Base-by-base conservation (phyloP, 768 basidiomycete species). In the Lentinula sp. region DNA sequence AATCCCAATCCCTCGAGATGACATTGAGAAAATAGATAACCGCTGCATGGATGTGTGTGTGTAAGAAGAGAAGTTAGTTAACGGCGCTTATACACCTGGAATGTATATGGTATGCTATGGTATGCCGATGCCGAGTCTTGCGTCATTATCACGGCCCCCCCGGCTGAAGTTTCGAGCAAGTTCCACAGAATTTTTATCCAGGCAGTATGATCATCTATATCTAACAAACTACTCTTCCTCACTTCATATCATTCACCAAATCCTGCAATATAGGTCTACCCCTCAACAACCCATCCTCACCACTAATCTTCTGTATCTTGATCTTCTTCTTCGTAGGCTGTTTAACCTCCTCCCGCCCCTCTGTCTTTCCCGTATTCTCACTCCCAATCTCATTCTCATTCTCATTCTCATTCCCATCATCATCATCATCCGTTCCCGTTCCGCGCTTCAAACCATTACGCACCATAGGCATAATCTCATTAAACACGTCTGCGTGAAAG, bases 231-330 rank as follows among this genome's bases (percentile, higher is more conserved):
- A 5, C 43, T 8, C 37, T 43, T 4, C 13, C 18, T 37, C 59
- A 61, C 49, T 64, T 65, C 61, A 45, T 34, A 35, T 75, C 80
- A 60, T 83, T 83, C 10, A 86, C 70, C 55, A 89, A 71, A 65
- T 89, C 88, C 68, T 76, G 76, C 68, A 89, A 73, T 58, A 89
- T 78, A 34, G 84, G 84, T 23, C 86, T 75, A 1, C 84, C 80
- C 54, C 72, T 82, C 63, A 88, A 67, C 23, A 89, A 57, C 4
- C 80, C 84, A 5, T 68, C 70, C 56, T 76, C 72, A 21, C 68
- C 64, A 28, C 3, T 28, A 28, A 28, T 28, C 28, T 28, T 28
- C 28, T 0, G 0, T 28, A 28, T 28, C 3, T 28, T 28, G 28
- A 28, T 28, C 28, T 28, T 28, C 3, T 28, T 28, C 28, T 28